Conservation (phyloP, 2,329 filamentous ascomycete species). For the Neoscytalidium dimidiatum region DNA sequence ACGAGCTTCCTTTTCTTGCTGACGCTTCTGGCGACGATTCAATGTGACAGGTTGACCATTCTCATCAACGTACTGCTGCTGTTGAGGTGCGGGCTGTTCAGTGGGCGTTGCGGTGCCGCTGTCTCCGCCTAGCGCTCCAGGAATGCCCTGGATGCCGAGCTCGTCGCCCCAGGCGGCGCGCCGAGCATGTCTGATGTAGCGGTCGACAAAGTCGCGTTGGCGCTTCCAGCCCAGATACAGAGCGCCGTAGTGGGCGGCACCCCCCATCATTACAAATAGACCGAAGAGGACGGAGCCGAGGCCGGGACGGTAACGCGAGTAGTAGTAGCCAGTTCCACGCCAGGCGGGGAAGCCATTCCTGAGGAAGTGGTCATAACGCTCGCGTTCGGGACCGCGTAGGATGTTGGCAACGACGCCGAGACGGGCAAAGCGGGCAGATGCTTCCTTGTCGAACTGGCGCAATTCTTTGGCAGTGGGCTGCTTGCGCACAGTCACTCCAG, state of each 20-base stretch:
- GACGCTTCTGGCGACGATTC: conserved; percentile 83
- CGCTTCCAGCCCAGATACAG: conserved; percentile 86
- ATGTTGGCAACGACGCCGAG: conserved; percentile 84
- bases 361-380: conserved; percentile 94
- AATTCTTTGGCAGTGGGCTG: conserved; percentile 73
- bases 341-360: conserved; percentile 90
- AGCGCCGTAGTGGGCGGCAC: conserved; percentile 82
- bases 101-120: conserved; percentile 44
- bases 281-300: conserved; percentile 81
- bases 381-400: conserved; percentile 75
- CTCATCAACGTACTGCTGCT: conserved; percentile 48
- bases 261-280: conserved; percentile 79
- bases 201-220: conserved; percentile 85
- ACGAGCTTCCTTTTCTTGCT: conserved; percentile 82
- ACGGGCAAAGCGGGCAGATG: conserved; percentile 79
- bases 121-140: conserved; percentile 58
- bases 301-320: conserved; percentile 88
- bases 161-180: conserved; percentile 89
- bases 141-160: conserved; percentile 64
- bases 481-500: conserved; percentile 68
- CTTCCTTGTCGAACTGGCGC: conserved; percentile 75
- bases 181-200: conserved; percentile 88
- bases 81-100: conserved; percentile 29
- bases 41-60: conserved; percentile 50
- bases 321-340: conserved; percentile 99